These are phyloP conservation scores for Apiosordaria backusii DNA, from an alignment of 495 filamentous ascomycete species.

Conservation along the genomic window DNA sequence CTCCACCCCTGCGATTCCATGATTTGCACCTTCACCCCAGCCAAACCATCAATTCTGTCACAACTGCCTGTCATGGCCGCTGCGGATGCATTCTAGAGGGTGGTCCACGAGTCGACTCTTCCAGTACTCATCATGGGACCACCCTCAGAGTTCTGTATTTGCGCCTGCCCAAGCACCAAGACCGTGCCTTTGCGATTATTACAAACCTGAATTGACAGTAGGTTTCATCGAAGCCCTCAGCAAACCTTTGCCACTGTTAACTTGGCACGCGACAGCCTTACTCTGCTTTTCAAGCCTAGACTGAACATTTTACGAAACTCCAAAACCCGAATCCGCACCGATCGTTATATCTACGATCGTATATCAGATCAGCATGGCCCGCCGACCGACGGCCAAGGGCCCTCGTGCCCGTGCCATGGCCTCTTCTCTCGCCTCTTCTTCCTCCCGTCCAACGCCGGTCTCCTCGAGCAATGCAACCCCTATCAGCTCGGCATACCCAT, in stretches of 20 bases:
- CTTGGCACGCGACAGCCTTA: neutral
- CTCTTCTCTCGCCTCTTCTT: slow-evolving; percentile 4
- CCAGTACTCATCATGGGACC: slow-evolving; percentile 48
- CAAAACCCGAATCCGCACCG: neutral
- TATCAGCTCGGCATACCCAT: slow-evolving; percentile 40
- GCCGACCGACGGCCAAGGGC: slow-evolving; percentile 28
- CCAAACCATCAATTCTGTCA: slow-evolving; percentile 16
- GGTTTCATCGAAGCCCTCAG: neutral
- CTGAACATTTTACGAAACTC: neutral
- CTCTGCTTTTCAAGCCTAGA: neutral
- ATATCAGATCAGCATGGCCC: slow-evolving; percentile 30
- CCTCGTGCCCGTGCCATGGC: slow-evolving; percentile 28
- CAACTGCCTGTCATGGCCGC: slow-evolving; percentile 38
- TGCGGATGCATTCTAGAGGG: slow-evolving; percentile 50
- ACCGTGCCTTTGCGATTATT: neutral
- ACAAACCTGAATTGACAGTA: slow-evolving; percentile 4
- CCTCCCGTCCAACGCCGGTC: slow-evolving; percentile 31
- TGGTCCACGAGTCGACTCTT: slow-evolving; percentile 40
- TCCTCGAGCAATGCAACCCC: slow-evolving; percentile 21
- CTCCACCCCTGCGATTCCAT: slow-evolving; percentile 15
- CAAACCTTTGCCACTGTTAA: neutral
- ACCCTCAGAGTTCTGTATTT: slow-evolving; percentile 41
- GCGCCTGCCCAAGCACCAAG: slow-evolving; percentile 20
- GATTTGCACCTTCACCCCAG: slow-evolving; percentile 18
- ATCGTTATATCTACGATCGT: neutral